phyloP scores from a whole-genome alignment of 2,329 filamentous ascomycete genomes.

The Didymella keratinophila region DNA sequence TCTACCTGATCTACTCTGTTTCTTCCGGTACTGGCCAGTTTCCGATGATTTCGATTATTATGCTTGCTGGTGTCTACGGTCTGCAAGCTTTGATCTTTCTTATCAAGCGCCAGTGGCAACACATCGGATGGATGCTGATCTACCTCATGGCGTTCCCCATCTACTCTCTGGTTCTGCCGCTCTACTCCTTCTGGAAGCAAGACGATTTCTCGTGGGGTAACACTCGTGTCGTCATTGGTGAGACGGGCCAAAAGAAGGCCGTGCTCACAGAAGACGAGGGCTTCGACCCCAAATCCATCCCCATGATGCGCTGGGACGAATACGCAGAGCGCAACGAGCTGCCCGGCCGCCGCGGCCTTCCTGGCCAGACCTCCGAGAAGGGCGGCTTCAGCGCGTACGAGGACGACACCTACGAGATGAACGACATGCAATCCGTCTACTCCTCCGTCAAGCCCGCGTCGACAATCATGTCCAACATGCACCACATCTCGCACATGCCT shows the following conservation, averaged over 20 bases:
- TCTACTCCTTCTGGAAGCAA: slow-evolving; percentile 99
- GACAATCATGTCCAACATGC: slow-evolving; percentile 87
- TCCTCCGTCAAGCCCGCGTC: slow-evolving; percentile 87
- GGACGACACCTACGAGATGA: slow-evolving; percentile 89
- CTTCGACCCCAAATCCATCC: slow-evolving; percentile 92
- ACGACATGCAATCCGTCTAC: slow-evolving; percentile 96
- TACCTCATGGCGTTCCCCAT: slow-evolving; percentile 96
- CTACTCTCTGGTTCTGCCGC: slow-evolving; percentile 86
- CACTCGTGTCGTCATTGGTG: slow-evolving; percentile 94
- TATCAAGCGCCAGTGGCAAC: slow-evolving; percentile 96
- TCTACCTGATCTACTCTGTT: slow-evolving; percentile 83
- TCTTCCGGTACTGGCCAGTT: slow-evolving; percentile 75
- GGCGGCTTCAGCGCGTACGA: slow-evolving; percentile 67
- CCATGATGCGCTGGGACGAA: slow-evolving; percentile 96
- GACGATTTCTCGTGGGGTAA: slow-evolving; percentile 99
- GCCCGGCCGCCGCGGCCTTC: slow-evolving; percentile 82
- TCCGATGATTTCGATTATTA: slow-evolving; percentile 84
- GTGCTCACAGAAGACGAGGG: slow-evolving; percentile 81
- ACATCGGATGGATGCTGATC: slow-evolving; percentile 99
- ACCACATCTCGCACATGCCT: slow-evolving; percentile 76
- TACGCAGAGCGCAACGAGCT: slow-evolving; percentile 88
- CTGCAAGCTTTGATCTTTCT: slow-evolving; percentile 97
- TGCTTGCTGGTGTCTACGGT: slow-evolving; percentile 92
- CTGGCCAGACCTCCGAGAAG: slow-evolving; percentile 64
- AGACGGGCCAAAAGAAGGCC: slow-evolving; percentile 90